phyloP scores from a whole-genome alignment of 1,139 yeast species.

The Nematodospora anomalae region DNA sequence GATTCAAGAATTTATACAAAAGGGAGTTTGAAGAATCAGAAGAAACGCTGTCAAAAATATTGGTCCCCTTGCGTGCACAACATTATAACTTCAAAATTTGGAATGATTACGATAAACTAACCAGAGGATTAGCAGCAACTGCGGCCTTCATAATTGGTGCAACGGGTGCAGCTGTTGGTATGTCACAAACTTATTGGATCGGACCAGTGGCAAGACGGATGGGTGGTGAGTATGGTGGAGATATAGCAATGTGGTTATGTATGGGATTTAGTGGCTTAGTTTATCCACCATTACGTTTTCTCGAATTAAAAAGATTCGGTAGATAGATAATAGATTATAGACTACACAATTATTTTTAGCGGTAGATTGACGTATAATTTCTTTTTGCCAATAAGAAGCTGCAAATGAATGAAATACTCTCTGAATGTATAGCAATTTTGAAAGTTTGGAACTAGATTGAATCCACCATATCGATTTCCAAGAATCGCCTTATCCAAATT shows the following conservation, averaged over 20 bases:
- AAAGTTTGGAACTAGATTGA: constrained; percentile 37
- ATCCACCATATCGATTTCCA: constrained; percentile 12
- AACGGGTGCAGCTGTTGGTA: constrained; percentile 77
- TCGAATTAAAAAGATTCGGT: constrained; percentile 59
- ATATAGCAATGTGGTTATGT: constrained; percentile 78
- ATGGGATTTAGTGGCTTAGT: constrained; percentile 68
- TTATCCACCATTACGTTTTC: constrained; percentile 63
- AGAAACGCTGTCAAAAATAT: background rate
- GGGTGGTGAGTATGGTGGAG: constrained; percentile 62
- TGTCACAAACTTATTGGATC: constrained; percentile 76
- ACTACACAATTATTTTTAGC: constrained; percentile 3
- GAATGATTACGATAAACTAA: constrained; percentile 56
- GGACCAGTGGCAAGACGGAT: constrained; percentile 71
- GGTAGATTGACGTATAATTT: constrained; percentile 9
- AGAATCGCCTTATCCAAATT: constrained; percentile 6
- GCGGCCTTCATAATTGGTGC: constrained; percentile 61
- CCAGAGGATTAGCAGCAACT: constrained; percentile 66
- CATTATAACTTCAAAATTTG: constrained; percentile 67
- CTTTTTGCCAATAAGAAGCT: constrained; percentile 19
- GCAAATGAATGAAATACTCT: constrained; percentile 32
- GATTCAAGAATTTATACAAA: constrained; percentile 49
- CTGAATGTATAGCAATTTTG: constrained; percentile 36
- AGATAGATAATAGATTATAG: constrained; percentile 23
- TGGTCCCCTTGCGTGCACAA: constrained; percentile 20
- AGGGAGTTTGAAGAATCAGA: constrained; percentile 42